These are phyloP conservation scores for Cymbopogon flexuosus DNA, from an alignment of 202 grass and related monocot genomes.

Conservation along the genomic window DNA sequence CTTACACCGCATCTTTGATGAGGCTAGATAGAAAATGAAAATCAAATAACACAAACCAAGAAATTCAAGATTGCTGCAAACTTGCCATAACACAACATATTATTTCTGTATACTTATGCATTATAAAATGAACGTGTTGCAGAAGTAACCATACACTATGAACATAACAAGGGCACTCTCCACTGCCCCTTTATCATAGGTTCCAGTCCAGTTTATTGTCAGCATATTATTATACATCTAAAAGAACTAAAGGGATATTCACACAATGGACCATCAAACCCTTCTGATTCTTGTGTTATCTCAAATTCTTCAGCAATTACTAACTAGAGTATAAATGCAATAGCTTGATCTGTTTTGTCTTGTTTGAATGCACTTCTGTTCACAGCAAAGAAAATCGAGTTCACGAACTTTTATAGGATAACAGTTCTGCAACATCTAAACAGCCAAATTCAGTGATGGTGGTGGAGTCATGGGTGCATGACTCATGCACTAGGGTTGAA, in stretches of 20 bases:
- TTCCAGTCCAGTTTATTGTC: conserved; percentile 8
- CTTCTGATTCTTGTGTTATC: neutral
- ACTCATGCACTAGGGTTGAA: neutral
- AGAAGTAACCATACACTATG: neutral
- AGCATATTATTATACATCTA: conserved; percentile 7
- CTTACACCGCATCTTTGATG: conserved; percentile 8
- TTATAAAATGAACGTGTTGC: neutral
- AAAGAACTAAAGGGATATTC: neutral
- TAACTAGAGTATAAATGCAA: neutral
- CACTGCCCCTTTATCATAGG: neutral
- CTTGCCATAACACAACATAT: neutral
- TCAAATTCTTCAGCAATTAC: neutral
- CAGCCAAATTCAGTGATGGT: neutral
- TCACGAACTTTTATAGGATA: neutral
- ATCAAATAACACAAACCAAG: conserved; percentile 8
- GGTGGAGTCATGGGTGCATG: neutral
- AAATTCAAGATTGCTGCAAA: conserved; percentile 16
- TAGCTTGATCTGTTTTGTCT: neutral
- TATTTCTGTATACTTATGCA: neutral
- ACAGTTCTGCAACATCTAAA: conserved; percentile 1
- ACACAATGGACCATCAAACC: neutral
- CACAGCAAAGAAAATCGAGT: neutral
- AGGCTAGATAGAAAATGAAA: neutral
- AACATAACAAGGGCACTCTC: neutral
- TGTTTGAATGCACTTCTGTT: neutral